A percentile compares a stretch with the other conserved stretches of the same genome.
Evolutionary conservation across 164 flowering plant genomes (phyloP).

Genomic region (Tetracentron sinense): DNA sequence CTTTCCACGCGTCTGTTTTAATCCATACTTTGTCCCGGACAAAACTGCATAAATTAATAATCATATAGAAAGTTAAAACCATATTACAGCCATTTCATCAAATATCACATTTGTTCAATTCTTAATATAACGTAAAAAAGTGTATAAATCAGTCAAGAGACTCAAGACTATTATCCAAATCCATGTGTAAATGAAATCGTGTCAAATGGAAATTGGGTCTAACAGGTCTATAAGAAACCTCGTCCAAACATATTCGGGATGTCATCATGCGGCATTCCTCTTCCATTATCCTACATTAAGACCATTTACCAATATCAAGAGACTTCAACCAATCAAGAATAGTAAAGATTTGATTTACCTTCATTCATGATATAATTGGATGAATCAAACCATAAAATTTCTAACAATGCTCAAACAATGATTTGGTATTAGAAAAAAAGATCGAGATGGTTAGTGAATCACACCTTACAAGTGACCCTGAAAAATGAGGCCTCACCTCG

Average conservation of each 20-base stretch:
- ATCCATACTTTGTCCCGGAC: slow-evolving; percentile 96
- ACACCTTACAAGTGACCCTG: slow-evolving; percentile 93
- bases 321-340: neutral
- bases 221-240: slow-evolving; percentile 42
- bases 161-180: slow-evolving; percentile 6
- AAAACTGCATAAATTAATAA: slow-evolving; percentile 52
- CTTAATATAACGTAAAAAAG: neutral
- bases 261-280: slow-evolving; percentile 98
- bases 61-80: neutral
- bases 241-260: slow-evolving; percentile 99
- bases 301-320: slow-evolving; percentile 5
- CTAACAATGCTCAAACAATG: neutral
- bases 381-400: neutral
- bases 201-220: slow-evolving; percentile 15
- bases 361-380: too few species aligned
- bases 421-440: neutral
- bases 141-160: too few species aligned
- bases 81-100: neutral
- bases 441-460: slow-evolving; percentile 16
- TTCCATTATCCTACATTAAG: slow-evolving; percentile 90
- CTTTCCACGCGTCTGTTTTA: slow-evolving; percentile 98
- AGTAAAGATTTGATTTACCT: neutral
- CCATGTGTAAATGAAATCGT: neutral
- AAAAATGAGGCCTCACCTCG: slow-evolving; percentile 94
- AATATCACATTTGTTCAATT: neutral